Evolutionary conservation across 2,329 filamentous ascomycete genomes (phyloP).

Genomic region (Hymenoscyphus albidus): DNA sequence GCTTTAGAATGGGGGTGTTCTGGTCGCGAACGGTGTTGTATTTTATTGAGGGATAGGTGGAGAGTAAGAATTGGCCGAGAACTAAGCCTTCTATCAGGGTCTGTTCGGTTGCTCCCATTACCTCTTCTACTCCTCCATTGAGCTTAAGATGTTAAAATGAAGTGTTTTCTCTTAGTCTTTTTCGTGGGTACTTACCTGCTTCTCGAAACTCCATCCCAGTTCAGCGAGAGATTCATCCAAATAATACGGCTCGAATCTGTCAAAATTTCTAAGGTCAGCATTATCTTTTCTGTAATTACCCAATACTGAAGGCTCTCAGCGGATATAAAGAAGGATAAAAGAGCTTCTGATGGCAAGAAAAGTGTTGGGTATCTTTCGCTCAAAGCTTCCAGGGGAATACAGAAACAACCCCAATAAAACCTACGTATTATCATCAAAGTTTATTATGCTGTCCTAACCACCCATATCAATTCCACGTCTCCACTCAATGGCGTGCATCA

Average conservation of each 20-base stretch:
- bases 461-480: background rate
- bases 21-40: background rate
- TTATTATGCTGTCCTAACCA: background rate
- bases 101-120: background rate
- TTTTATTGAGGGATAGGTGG: background rate
- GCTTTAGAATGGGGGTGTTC: background rate
- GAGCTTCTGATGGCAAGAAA: too few relatives aligned
- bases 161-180: background rate
- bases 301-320: too few relatives aligned
- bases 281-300: too few relatives aligned
- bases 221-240: background rate
- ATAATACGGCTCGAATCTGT: background rate
- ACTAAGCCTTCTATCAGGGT: background rate
- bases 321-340: too few relatives aligned
- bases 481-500: background rate
- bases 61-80: background rate
- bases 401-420: background rate
- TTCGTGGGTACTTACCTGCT: background rate
- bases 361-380: too few relatives aligned
- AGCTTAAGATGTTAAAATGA: background rate
- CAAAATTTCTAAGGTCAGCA: too few relatives aligned
- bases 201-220: background rate
- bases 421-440: background rate
- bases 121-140: background rate
- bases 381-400: too few relatives aligned